Evolutionary conservation across 129 eudicot species (phyloP), one percentile per base, ranked within the genome.

Genomic region (Helianthus tuberosus): DNA sequence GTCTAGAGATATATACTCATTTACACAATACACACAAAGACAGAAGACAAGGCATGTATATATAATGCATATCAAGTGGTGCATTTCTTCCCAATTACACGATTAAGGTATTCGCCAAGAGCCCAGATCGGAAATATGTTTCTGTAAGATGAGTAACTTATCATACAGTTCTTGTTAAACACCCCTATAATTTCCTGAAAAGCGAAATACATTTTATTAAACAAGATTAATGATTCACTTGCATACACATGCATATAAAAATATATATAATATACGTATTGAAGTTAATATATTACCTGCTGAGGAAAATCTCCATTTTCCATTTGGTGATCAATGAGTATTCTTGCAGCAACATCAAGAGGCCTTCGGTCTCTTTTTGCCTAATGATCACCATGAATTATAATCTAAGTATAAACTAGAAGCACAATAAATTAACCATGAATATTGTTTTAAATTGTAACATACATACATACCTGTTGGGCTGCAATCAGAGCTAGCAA

Each of bases 281-380:
- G 35, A 75, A 43, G 23, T 69, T 32, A n/a, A 69, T 32, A 32
- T 32, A 3, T 52, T 75, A 85, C 96, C 91, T 90, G 91, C 17
- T 85, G 96, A 3, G 87, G 94, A 54, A 87, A 87, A 69, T 87
- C 96, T 59, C 96, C 96, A 58, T 85, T 86, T 51, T 76, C 86
- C 88, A 85, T 80, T 64, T 90, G 96, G 23, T 86, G 83, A 80
- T 88, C 81, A 43, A 90, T 80, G 36, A 90, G 63, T 36, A 88
- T 75, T 62, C 70, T 85, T 20, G 90, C 94, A 32, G 93, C 96
- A 57, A 82, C 82, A 67, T 90, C 86, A 48, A 90, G 78, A 46
- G 94, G 94, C 6, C 46, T 73, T 10, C 75, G 76, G 79, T 90
- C 91, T 65, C 89, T 79, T 68, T 77, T 75, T 3, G 74, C 91